Percentiles rank a stretch among this genome's conserved stretches.
Conservation (phyloP, 2,329 filamentous ascomycete genomes). For the Diaporthe eres region DNA sequence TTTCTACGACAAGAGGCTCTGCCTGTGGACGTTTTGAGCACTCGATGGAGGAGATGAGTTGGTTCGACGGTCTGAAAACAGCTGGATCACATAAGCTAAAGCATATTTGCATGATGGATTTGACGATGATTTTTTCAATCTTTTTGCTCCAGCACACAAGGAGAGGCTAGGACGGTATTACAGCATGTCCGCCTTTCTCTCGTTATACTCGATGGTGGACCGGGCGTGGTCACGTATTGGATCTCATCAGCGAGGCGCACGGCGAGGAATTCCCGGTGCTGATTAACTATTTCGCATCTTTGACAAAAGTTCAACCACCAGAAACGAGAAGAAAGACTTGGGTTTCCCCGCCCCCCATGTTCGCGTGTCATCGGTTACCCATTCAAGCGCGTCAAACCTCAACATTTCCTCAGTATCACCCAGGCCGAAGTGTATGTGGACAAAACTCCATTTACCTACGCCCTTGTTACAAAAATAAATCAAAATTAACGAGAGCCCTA, state of each 20-base stretch:
- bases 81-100: too few species aligned
- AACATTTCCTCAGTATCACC: not conserved
- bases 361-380: not conserved
- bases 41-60: not conserved
- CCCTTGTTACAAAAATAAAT: not conserved
- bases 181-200: too few species aligned
- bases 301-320: not conserved
- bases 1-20: slow-evolving; percentile 81
- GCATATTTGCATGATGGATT: not conserved
- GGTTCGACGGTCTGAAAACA: too few species aligned
- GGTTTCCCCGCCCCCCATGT: not conserved
- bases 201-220: not conserved
- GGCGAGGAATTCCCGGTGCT: not conserved
- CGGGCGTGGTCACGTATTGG: not conserved
- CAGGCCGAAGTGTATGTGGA: too few species aligned
- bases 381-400: not conserved
- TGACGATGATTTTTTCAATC: not conserved
- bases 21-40: slow-evolving; percentile 69
- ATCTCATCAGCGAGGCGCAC: not conserved
- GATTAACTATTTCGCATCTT: not conserved
- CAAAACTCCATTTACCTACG: too few species aligned
- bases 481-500: too few species aligned
- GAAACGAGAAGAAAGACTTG: not conserved
- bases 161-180: not conserved
- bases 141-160: not conserved